Base-by-base conservation (phyloP, 2,329 filamentous ascomycete genomes). In the Colletotrichum trifolii region DNA sequence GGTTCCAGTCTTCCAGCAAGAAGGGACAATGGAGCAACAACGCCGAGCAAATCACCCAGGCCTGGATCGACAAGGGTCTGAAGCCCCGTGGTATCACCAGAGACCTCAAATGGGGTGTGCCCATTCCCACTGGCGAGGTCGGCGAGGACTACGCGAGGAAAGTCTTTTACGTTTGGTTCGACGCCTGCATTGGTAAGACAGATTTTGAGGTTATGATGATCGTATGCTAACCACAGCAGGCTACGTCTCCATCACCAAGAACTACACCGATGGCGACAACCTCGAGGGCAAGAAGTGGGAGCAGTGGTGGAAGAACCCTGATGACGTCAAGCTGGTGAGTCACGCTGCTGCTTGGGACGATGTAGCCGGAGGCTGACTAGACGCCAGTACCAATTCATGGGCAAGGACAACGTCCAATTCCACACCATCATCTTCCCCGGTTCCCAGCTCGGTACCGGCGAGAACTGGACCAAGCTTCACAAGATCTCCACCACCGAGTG, bases 221-320 rank as follows among this genome's bases (percentile, higher is more conserved):
- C 5, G 9, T 17, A 2, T 34, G 8, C 40, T 47, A 38, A 60
- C 13, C 4, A 12, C 6, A 25, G 8, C 97, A 73, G 94, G 94
- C 17, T 97, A 97, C 76, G 90, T 94, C n/a, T 97, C 93, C 2
- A 97, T 97, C 71, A 97, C 94, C 2, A 93, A 92, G 69, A 94
- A 89, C 71, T 97, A 97, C 77, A 97, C 94, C 6, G 83, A 87
- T 59, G 75, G 77, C 12, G 76, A 77, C 57, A 74, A 83, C 66
- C 68, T 75, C 12, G 71, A 74, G 4, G 79, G 81, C 46, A 85
- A 89, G 48, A 85, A 96, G 68, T 97, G 94, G 94, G 89, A 97
- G 81, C 86, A 92, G 74, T 97, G 94, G 94, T 97, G 94, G 94
- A 89, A 91, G 74, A 91, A 96, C 76, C 93, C 93, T 0, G 90